phyloP scores from a whole-genome alignment of 768 basidiomycete species.

The Rhizopogon salebrosus region DNA sequence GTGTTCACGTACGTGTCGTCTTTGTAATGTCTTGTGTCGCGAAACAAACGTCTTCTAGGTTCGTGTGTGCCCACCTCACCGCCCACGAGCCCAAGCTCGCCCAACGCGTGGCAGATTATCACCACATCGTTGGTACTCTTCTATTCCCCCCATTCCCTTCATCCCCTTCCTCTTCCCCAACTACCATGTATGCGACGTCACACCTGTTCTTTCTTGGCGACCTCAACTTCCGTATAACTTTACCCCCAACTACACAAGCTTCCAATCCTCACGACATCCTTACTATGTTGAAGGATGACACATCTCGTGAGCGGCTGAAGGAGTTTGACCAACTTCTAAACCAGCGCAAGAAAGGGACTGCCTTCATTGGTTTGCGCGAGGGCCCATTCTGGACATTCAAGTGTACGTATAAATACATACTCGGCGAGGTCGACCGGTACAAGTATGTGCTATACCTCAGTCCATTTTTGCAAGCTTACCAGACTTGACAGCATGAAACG shows the following conservation, averaged over 20 bases:
- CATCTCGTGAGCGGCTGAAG: conserved; percentile 52
- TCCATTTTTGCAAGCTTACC: not conserved
- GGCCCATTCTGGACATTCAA: conserved; percentile 89
- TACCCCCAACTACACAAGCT: conserved; percentile 42
- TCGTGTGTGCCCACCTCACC: conserved; percentile 89
- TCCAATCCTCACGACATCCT: conserved; percentile 30
- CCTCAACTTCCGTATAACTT: conserved; percentile 82
- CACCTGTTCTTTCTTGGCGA: conserved; percentile 94
- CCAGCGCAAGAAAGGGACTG: conserved; percentile 58
- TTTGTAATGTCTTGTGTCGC: not conserved
- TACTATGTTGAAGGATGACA: conserved; percentile 43
- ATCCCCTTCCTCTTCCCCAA: conserved; percentile 32
- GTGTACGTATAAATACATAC: conserved; percentile 83
- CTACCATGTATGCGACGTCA: conserved; percentile 77
- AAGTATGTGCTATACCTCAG: conserved; percentile 39
- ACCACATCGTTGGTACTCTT: conserved; percentile 74
- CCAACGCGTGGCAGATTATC: conserved; percentile 70
- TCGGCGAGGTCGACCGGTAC: conserved; percentile 82
- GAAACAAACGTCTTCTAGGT: conserved; percentile 42
- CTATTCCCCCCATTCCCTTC: conserved; percentile 60
- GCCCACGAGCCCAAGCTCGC: conserved; percentile 67
- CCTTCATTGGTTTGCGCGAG: conserved; percentile 73
- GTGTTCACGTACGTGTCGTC: conserved; percentile 66
- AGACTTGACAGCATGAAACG: conserved; percentile 51
- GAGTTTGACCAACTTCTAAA: conserved; percentile 68